Base-by-base conservation (phyloP, 495 filamentous ascomycete genomes). In the Xylaria cubensis region DNA sequence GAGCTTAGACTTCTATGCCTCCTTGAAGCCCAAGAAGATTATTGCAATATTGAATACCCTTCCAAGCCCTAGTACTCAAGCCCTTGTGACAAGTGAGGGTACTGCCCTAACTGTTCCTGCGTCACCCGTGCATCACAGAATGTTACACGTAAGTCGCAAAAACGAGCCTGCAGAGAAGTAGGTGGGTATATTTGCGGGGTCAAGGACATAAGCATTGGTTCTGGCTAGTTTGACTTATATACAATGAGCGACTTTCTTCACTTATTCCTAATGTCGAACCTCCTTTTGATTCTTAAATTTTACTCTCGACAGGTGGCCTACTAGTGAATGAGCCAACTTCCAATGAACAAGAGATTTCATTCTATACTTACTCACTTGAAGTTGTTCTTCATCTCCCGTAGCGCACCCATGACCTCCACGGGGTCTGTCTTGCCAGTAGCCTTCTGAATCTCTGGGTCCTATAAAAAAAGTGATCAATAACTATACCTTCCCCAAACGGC, bases 341-440 rank as follows among this genome's bases (percentile, higher is more conserved):
- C 10, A 39, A 12, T 4, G 36, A 4, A 41, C 50, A 58, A 32
- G 19, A 19, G 0, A 32, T n/a, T 29, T 12, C 41, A 24, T n/a
- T 2, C 41, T 21, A 26, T 44, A 81, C 83, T 76, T 76, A 84
- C 80, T 89, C 86, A 90, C 88, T 90, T 90, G 80, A 90, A 91
- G 74, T 85, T 88, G 79, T 98, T 97, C 89, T 99, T 99, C 93
- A 97, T 92, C 78, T 97, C 93, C 71, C 96, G 85, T 73, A 99
- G 82, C 71, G 90, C 90, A 32, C 85, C 88, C 92, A 99, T 97
- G 9, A 98, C 94, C 26, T 93, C 91, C 3, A 97, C 87, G 0
- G 95, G 92, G 24, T 95, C 88, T 12, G 87, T 94, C 83, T 94
- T 89, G 67, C 94, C 94, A 0, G 93, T 95, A 21, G 86, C 92